Evolutionary conservation across 495 filamentous ascomycete genomes (phyloP).

Genomic region (Thermochaetoides thermophila): DNA sequence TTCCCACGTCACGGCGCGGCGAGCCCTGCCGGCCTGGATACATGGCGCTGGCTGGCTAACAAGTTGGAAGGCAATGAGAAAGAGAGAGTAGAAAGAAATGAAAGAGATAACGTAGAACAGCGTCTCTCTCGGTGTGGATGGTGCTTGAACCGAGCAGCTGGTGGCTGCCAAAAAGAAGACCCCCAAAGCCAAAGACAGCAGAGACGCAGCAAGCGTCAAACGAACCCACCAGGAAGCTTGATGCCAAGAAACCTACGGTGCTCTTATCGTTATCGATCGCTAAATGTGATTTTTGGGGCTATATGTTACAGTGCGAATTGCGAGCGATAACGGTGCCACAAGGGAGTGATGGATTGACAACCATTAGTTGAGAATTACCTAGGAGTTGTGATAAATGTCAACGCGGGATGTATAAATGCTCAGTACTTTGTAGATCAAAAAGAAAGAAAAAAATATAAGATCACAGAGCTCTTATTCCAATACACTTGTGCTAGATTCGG

Average conservation of each 20-base stretch:
- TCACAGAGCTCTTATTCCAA: no score
- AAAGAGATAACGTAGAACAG: neutral
- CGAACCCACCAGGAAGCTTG: neutral
- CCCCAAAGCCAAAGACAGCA: no score
- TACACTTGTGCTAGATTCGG: no score
- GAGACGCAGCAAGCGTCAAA: neutral
- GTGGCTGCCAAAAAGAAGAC: no score
- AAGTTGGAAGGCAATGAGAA: conserved; percentile 5
- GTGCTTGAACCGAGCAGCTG: no score
- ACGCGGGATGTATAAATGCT: no score
- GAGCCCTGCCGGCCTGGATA: conserved; percentile 10
- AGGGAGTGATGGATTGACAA: neutral
- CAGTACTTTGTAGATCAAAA: no score
- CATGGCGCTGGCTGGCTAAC: conserved; percentile 12
- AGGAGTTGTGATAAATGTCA: no score
- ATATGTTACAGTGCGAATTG: conserved; percentile 1
- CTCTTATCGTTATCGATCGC: neutral
- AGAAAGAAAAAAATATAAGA: no score
- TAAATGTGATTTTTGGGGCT: conserved; percentile 1
- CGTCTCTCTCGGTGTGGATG: neutral
- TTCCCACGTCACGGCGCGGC: conserved; percentile 8
- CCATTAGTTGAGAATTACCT: no score
- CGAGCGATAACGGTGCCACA: conserved; percentile 1
- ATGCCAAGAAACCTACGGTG: conserved; percentile 1
- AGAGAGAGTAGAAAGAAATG: neutral